Conservation (phyloP, 805 yeast species). For the Candida dajiaensis region DNA sequence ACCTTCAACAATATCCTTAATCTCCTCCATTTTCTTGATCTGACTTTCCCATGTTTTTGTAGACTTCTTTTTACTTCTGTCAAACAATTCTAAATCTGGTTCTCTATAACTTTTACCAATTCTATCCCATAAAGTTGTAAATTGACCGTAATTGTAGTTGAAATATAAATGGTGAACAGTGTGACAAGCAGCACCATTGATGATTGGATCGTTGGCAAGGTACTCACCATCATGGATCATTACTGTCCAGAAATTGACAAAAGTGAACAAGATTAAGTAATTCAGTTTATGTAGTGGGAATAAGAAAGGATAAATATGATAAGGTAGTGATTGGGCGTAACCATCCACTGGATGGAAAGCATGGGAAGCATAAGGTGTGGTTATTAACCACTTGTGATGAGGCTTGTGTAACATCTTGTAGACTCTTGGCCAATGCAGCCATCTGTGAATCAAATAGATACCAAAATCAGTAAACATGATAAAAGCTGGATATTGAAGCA, state of each 20-base stretch:
- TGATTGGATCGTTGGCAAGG: slow-evolving; percentile 84
- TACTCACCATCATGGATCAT: slow-evolving; percentile 98
- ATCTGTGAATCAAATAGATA: slow-evolving; percentile 86
- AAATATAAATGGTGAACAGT: slow-evolving; percentile 95
- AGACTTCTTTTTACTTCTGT: slow-evolving; percentile 50
- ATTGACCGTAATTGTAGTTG: slow-evolving; percentile 97
- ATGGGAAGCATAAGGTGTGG: slow-evolving; percentile 97
- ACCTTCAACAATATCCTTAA: slow-evolving; percentile 78
- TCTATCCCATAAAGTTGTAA: slow-evolving; percentile 97
- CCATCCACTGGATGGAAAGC: slow-evolving; percentile 99
- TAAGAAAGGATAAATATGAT: slow-evolving; percentile 85
- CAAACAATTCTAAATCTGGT: slow-evolving; percentile 85
- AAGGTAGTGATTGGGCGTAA: slow-evolving; percentile 86
- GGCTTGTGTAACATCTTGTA: slow-evolving; percentile 91
- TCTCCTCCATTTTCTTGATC: slow-evolving; percentile 66
- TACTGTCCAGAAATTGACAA: slow-evolving; percentile 97
- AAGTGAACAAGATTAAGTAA: slow-evolving; percentile 75
- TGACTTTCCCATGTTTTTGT: slow-evolving; percentile 65
- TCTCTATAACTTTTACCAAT: slow-evolving; percentile 88
- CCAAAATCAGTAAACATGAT: slow-evolving; percentile 92
- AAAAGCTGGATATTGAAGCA: slow-evolving; percentile 68
- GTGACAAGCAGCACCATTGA: slow-evolving; percentile 98
- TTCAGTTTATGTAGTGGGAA: slow-evolving; percentile 90
- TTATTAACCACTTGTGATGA: slow-evolving; percentile 98
- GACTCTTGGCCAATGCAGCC: slow-evolving; percentile 87